A percentile compares a stretch with the other conserved stretches of the same genome.
phyloP scores from a whole-genome alignment of 306 rosid genomes.

The barrel medic (Medicago truncatula) region DNA sequence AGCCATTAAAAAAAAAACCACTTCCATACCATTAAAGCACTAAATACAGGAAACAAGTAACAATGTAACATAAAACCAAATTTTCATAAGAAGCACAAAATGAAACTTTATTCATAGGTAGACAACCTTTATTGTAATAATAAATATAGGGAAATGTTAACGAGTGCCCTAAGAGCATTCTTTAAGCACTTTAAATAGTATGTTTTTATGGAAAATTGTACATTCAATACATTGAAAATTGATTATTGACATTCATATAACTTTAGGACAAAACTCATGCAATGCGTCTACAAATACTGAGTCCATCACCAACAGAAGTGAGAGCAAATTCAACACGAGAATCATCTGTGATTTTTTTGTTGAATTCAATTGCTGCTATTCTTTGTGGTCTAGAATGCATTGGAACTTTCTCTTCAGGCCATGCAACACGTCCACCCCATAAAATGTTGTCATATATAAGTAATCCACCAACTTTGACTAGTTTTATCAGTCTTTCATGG shows the following conservation, averaged over 20 bases:
- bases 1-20: too few relatives aligned
- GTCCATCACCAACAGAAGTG: slow-evolving; percentile 51
- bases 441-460: slow-evolving; percentile 53
- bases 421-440: slow-evolving; percentile 52
- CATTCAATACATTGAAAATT: too few relatives aligned
- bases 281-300: slow-evolving; percentile 48
- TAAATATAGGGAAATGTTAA: too few relatives aligned
- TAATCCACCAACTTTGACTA: slow-evolving; percentile 57
- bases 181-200: too few relatives aligned
- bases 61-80: too few relatives aligned
- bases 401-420: slow-evolving; percentile 53
- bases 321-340: slow-evolving; percentile 48
- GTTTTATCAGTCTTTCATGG: slow-evolving; percentile 55
- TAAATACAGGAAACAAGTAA: too few relatives aligned
- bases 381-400: not conserved
- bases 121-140: not conserved
- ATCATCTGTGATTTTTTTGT: slow-evolving; percentile 42
- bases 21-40: too few relatives aligned
- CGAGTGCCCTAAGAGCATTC: too few relatives aligned
- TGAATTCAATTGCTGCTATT: slow-evolving; percentile 35
- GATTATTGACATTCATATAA: not conserved
- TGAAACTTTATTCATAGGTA: slow-evolving; percentile 14
- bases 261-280: slow-evolving; percentile 23
- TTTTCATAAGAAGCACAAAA: not conserved
- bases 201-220: too few relatives aligned